Evolutionary conservation across 2,329 filamentous ascomycete species (phyloP).

Genomic region (Hypocreales sp.): DNA sequence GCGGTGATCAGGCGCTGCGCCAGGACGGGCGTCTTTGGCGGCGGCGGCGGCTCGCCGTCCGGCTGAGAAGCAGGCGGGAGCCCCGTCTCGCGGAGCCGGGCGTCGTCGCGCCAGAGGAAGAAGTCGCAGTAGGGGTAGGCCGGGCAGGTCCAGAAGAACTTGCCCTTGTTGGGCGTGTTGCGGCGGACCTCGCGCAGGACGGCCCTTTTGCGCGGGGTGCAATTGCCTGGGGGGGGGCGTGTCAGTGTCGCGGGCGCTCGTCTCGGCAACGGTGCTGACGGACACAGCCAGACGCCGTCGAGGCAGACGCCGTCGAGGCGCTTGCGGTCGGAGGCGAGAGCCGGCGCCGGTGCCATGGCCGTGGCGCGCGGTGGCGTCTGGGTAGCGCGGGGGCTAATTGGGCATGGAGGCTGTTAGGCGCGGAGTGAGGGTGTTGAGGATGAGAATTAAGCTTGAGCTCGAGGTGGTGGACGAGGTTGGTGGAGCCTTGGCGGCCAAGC

Average conservation of each 20-base stretch:
- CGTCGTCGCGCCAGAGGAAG: conserved; percentile 28
- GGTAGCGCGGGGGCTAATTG: no score
- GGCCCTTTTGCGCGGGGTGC: conserved; percentile 22
- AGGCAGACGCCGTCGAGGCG: conserved; percentile 17
- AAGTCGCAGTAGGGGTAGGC: conserved; percentile 22
- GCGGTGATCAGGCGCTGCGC: conserved; percentile 14
- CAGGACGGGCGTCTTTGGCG: conserved; percentile 11
- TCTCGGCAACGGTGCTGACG: conserved; percentile 4
- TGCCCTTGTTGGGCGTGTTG: conserved; percentile 21
- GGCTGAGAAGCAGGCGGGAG: conserved; percentile 4
- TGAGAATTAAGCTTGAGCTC: no score
- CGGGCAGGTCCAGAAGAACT: conserved; percentile 25
- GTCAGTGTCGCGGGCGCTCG: no score
- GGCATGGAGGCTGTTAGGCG: no score
- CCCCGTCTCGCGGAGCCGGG: conserved; percentile 14
- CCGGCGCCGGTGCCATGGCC: background rate
- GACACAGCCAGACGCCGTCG: conserved; percentile 21
- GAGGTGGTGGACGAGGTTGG: no score
- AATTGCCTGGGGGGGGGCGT: conserved; percentile 20
- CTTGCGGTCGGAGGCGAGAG: conserved; percentile 12
- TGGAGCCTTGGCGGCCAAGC: no score
- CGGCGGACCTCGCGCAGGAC: conserved; percentile 21
- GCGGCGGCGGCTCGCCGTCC: conserved; percentile 2
- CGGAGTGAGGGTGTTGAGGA: no score
- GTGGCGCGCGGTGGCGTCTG: no score